Evolutionary conservation across 805 yeast species (phyloP), one percentile per base, ranked within the genome.

Genomic region (Starmerella lactis-condensi): DNA sequence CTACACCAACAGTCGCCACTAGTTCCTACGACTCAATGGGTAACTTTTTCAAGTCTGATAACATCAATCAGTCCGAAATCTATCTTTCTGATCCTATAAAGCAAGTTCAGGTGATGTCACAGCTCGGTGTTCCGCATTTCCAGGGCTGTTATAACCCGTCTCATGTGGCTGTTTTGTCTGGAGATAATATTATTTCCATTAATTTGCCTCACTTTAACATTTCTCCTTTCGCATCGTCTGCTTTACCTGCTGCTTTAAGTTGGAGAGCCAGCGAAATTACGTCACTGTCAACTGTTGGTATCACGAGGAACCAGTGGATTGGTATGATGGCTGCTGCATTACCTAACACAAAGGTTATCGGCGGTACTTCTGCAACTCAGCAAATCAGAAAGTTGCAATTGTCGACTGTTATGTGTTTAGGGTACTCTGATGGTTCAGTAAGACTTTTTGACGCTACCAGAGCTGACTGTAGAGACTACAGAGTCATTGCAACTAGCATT

Each of bases 11-110:
- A 30, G 77, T 79, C 42, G 64, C 82, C 2, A 54, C 85, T 35
- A 76, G 94, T 0, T 75, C 93, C 0, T 78, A 81, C 52, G 75
- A 73, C 6, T 70, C 72, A 31, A 89, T 82, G 76, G 75, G 76
- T 12, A 65, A 65, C 31, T 81, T 70, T 47, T 89, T 81, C 35
- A 39, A 36, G 28, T 29, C 51, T 60, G 29, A 74, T 1, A 60
- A 56, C 17, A 75, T 22, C 10, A 30, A 27, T 11, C 17, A 13
- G 19, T 30, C 25, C 17, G 36, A 35, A 21, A 20, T 41, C 7
- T 18, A 15, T 17, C 21, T 41, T 18, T 17, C 33, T 14, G n/a
- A 29, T 5, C 32, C 23, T 8, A 32, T 41, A 19, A 8, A 10
- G 11, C 18, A 12, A 9, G 32, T 24, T 12, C 42, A 34, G 17